phyloP scores from a whole-genome alignment of 2,329 filamentous ascomycete genomes.

The Lecanicillium sp. region DNA sequence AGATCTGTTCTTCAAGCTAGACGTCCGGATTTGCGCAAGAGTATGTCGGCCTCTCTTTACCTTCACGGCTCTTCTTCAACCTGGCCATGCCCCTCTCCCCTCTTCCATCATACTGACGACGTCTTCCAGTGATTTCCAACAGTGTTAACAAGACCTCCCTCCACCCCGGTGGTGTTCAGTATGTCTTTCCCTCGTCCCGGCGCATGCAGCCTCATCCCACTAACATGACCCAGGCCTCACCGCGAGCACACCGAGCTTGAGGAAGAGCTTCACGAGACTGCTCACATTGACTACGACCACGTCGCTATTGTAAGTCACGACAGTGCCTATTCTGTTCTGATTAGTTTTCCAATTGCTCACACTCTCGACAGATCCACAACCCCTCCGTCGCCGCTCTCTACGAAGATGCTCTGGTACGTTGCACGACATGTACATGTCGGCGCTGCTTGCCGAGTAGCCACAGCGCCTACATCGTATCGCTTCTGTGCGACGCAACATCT shows the following conservation, averaged over 20 bases:
- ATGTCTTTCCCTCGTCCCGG: slow-evolving; percentile 38
- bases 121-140: slow-evolving; percentile 43
- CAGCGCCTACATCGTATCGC: slow-evolving; percentile 12
- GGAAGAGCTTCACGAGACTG: slow-evolving; percentile 93
- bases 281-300: slow-evolving; percentile 98
- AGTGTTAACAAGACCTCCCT: slow-evolving; percentile 87
- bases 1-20: slow-evolving; percentile 32
- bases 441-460: background rate
- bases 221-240: slow-evolving; percentile 55
- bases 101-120: slow-evolving; percentile 16
- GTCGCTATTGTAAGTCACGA: slow-evolving; percentile 78
- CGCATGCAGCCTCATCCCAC: slow-evolving; percentile 18
- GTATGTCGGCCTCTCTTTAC: slow-evolving; percentile 25
- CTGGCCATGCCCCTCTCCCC: slow-evolving; percentile 11
- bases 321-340: background rate
- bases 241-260: slow-evolving; percentile 91
- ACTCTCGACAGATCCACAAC: slow-evolving; percentile 62
- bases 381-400: slow-evolving; percentile 93
- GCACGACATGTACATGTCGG: slow-evolving; percentile 2
- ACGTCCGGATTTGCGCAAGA: slow-evolving; percentile 36
- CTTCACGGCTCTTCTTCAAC: background rate
- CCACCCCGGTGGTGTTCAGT: slow-evolving; percentile 87
- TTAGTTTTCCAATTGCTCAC: background rate
- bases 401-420: slow-evolving; percentile 79
- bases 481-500: background rate